Evolutionary conservation across 1,284 basidiomycete species (phyloP), one percentile per base, ranked within the genome.

Genomic region (Microbotryomycetes sp.): DNA sequence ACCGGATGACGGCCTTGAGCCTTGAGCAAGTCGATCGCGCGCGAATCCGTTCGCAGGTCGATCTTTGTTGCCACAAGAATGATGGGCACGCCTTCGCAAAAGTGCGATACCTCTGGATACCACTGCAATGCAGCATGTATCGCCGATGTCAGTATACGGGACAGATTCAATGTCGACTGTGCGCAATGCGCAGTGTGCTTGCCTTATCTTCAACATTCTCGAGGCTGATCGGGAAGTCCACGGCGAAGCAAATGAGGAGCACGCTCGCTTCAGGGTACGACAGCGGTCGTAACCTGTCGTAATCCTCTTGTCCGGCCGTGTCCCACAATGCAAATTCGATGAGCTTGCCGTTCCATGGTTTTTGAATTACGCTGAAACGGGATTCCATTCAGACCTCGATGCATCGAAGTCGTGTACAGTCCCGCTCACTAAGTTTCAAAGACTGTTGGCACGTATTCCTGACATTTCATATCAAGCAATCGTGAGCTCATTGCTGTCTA

Each of bases 161-260:
- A 7, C 15, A 65, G 41, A 57, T 28, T 26, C 35, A 41, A 18
- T 41, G 35, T 41, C 35, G 35, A 41, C 35, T n/a, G n/a, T n/a
- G n/a, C n/a, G n/a, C n/a, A n/a, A n/a, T n/a, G n/a, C n/a, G n/a
- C n/a, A n/a, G n/a, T n/a, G 29, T 35, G 77, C 83, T 48, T 45
- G 88, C 89, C 87, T 93, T 94, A 79, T 93, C 91, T 79, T 93
- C 88, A 35, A 94, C 89, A 80, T 94, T 94, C 78, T 92, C 91
- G 66, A 94, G 79, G 55, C 89, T 91, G 75, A 91, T 89, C 35
- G 91, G 91, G 58, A 86, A 89, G 79, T 94, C 91, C 67, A 93
- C 85, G 47, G 90, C 88, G 75, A 92, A 94, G 76, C 90, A 93
- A 76, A 94, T 91, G 63, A 94, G 82, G 76, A 93, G 90, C 74